Base-by-base conservation (phyloP, 306 rosid species). In the Ormosia emarginata region DNA sequence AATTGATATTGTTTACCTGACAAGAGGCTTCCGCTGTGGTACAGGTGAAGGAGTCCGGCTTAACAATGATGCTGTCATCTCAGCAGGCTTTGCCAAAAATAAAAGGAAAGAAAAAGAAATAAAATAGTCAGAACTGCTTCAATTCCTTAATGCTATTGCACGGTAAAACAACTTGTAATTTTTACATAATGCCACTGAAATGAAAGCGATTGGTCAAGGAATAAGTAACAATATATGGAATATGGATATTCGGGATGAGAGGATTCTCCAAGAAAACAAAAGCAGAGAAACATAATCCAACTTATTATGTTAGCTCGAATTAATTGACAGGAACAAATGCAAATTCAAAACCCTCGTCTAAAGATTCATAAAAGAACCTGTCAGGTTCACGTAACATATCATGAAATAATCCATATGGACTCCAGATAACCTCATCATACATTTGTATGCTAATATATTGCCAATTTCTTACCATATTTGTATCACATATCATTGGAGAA, bases 11-110 rank as follows among this genome's bases (percentile, higher is more conserved):
- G 52, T 43, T 11, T 78, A 92, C 97, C 97, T 92, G 86, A 94
- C 92, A 62, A 91, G 91, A 41, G 94, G 91, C 90, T 92, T 94
- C 81, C 58, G 77, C 81, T 79, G 87, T 2, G 86, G 84, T 66
- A 81, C 69, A 18, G 94, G 85, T 49, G 87, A 86, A 82, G 90
- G 80, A 47, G 85, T 71, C 62, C 83, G 84, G 66, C 86, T 83
- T 39, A 85, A 71, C 69, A 66, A 56, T 53, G 94, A 91, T 15
- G 87, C 90, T 74, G 75, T 62, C 67, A 92, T 89, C 83, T 93
- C 98, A 67, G 87, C 92, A 77, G 97, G 97, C 99, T 95, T 75
- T 62, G 32, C 17, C 75, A 40, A 62, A 67, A 29, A 13, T 13
- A 49, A 39, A 15, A 61, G 53, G 6, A 39, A 55, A 7, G 47